Conservation (phyloP, 2,329 filamentous ascomycete genomes). For the Cladophialophora immunda region DNA sequence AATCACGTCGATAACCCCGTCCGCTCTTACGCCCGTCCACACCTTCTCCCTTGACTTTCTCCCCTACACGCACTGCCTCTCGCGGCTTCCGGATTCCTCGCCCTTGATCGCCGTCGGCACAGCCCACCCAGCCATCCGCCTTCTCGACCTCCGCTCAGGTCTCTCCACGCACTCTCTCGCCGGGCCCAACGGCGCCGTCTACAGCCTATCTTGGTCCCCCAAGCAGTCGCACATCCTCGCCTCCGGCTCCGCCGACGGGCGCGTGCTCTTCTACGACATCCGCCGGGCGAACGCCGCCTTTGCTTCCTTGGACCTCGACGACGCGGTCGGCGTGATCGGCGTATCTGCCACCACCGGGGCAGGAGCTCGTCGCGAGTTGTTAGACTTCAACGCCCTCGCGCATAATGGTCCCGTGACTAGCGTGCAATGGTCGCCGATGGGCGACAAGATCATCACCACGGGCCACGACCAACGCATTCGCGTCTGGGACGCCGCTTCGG, state of each 20-base stretch:
- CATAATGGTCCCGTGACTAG: slow-evolving; percentile 86
- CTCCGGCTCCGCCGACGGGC: slow-evolving; percentile 85
- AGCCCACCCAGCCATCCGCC: slow-evolving; percentile 81
- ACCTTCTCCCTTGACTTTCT: slow-evolving; percentile 57
- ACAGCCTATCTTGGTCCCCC: slow-evolving; percentile 83
- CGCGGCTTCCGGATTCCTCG: slow-evolving; percentile 69
- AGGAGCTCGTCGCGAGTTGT: slow-evolving; percentile 45
- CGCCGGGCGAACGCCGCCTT: slow-evolving; percentile 79
- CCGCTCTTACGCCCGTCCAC: slow-evolving; percentile 53
- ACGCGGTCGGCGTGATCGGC: slow-evolving; percentile 72
- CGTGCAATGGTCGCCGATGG: slow-evolving; percentile 83
- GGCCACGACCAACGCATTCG: slow-evolving; percentile 86
- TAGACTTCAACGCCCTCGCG: slow-evolving; percentile 63
- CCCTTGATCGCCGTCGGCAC: slow-evolving; percentile 88
- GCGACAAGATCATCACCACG: slow-evolving; percentile 76
- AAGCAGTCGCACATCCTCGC: slow-evolving; percentile 75
- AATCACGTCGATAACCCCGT: slow-evolving; percentile 51
- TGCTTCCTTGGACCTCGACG: slow-evolving; percentile 82
- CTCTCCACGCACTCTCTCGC: slow-evolving; percentile 76
- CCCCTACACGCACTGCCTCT: slow-evolving; percentile 73
- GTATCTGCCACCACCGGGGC: slow-evolving; percentile 39
- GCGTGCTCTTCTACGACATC: slow-evolving; percentile 86
- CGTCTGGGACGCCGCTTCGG: slow-evolving; percentile 83
- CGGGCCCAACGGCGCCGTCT: slow-evolving; percentile 71
- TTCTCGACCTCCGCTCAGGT: slow-evolving; percentile 86